phyloP scores from a whole-genome alignment of 805 yeast species.

The Metschnikowia baotianmanensis region DNA sequence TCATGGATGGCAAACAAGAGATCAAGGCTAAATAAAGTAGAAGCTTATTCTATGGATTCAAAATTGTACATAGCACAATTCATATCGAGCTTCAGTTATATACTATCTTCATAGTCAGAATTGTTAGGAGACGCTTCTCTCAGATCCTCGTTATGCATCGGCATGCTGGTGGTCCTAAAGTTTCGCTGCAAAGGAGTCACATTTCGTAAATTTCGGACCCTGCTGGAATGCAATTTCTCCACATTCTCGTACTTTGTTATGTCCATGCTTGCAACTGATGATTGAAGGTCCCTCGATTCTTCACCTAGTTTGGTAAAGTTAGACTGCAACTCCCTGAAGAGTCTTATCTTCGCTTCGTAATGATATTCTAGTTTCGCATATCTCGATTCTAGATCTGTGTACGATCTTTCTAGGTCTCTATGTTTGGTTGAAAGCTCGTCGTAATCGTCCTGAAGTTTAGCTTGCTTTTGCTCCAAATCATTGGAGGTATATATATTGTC shows the following conservation, averaged over 20 bases:
- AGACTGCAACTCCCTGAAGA: slow-evolving; percentile 22
- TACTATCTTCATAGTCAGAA: slow-evolving; percentile 20
- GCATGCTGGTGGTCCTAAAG: slow-evolving; percentile 13
- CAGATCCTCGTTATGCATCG: slow-evolving; percentile 1
- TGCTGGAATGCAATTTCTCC: slow-evolving; percentile 24
- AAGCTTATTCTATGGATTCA: background rate
- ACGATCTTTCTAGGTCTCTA: slow-evolving; percentile 70
- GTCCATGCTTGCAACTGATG: slow-evolving; percentile 5
- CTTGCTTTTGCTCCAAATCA: background rate
- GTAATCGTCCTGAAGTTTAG: slow-evolving; percentile 1
- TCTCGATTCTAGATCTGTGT: slow-evolving; percentile 61
- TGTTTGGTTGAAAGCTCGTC: slow-evolving; percentile 50
- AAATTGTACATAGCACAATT: background rate
- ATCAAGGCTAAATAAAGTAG: slow-evolving; percentile 6
- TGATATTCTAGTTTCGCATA: slow-evolving; percentile 21
- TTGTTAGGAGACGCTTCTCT: slow-evolving; percentile 12
- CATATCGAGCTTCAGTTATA: too few relatives aligned
- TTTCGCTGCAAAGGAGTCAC: slow-evolving; percentile 10
- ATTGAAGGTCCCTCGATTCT: slow-evolving; percentile 14
- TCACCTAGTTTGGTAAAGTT: slow-evolving; percentile 22
- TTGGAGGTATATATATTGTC: too few relatives aligned
- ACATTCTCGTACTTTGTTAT: slow-evolving; percentile 16
- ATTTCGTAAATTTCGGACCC: slow-evolving; percentile 15
- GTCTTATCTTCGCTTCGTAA: slow-evolving; percentile 26
- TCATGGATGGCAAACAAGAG: slow-evolving; percentile 61